Conservation (phyloP, 495 filamentous ascomycete genomes). For the Apodospora peruviana region DNA sequence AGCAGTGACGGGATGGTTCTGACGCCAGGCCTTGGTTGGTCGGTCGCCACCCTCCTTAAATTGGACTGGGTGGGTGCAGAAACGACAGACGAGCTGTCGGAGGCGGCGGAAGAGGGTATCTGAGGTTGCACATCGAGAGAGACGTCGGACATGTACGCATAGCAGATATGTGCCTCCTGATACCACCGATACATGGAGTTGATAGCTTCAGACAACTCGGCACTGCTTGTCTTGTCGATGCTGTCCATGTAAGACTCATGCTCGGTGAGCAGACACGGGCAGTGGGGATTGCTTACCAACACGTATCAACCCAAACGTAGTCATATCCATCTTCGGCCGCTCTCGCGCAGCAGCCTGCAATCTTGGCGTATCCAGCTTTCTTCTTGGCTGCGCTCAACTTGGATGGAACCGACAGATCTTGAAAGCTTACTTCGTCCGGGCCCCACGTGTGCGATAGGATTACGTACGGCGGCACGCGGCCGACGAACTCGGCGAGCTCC, state of each 20-base stretch:
- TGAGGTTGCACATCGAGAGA: neutral
- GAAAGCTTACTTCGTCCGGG: slow-evolving; percentile 33
- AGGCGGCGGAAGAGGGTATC: neutral
- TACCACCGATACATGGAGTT: slow-evolving; percentile 40
- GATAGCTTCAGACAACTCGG: slow-evolving; percentile 36
- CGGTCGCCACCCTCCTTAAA: neutral
- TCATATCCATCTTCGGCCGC: slow-evolving; percentile 12
- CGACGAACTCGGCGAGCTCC: slow-evolving; percentile 12
- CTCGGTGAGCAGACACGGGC: neutral
- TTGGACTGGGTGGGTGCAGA: neutral
- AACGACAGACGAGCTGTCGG: neutral
- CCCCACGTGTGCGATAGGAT: slow-evolving; percentile 44
- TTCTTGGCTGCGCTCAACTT: slow-evolving; percentile 1
- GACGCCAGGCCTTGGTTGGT: neutral
- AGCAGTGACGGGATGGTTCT: slow-evolving; percentile 13
- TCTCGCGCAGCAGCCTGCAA: slow-evolving; percentile 10
- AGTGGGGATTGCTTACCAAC: slow-evolving; percentile 10
- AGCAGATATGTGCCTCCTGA: slow-evolving; percentile 19
- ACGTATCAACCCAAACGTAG: slow-evolving; percentile 30
- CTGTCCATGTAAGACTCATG: slow-evolving; percentile 1
- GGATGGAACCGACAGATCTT: slow-evolving; percentile 19
- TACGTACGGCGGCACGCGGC: slow-evolving; percentile 24
- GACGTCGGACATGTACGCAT: slow-evolving; percentile 24
- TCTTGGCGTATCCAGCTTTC: slow-evolving; percentile 20
- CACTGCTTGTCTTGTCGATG: slow-evolving; percentile 35